Conservation (phyloP, 805 yeast genomes). For the Hanseniaspora singularis region DNA sequence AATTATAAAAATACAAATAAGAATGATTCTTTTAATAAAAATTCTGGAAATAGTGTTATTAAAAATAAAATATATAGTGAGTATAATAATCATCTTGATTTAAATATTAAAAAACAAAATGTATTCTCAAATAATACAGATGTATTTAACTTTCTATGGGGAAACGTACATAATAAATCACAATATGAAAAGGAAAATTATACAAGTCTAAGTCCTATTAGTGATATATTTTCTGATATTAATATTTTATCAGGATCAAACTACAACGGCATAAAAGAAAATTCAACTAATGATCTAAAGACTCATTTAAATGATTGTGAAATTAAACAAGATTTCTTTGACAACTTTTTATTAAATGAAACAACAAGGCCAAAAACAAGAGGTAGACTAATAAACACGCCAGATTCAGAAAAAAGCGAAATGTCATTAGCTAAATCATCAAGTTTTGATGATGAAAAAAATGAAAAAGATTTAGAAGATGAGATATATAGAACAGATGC, state of each 20-base stretch:
- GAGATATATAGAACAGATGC: background rate
- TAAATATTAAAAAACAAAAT: background rate
- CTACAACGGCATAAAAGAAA: background rate
- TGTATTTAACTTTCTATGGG: background rate
- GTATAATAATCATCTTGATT: background rate
- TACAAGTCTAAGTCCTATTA: conserved; percentile 6
- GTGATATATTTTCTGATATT: conserved; percentile 1
- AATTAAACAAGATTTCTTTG: background rate
- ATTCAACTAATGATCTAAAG: background rate
- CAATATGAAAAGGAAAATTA: background rate
- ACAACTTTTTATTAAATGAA: background rate
- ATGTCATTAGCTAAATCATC: background rate
- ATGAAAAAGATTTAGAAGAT: background rate
- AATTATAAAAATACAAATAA: too few relatives aligned
- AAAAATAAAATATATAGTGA: background rate
- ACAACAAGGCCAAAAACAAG: background rate
- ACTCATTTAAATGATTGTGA: background rate
- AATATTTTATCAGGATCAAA: background rate
- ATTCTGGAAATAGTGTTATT: background rate
- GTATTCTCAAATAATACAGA: background rate
- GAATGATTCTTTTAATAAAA: too few relatives aligned
- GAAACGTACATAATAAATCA: too few relatives aligned
- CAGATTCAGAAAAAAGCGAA: background rate
- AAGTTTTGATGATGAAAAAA: background rate
- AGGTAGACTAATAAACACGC: conserved; percentile 2